These are phyloP conservation scores for Telopea speciosissima DNA, from an alignment of 177 flowering plant genomes.

Conservation along the genomic window DNA sequence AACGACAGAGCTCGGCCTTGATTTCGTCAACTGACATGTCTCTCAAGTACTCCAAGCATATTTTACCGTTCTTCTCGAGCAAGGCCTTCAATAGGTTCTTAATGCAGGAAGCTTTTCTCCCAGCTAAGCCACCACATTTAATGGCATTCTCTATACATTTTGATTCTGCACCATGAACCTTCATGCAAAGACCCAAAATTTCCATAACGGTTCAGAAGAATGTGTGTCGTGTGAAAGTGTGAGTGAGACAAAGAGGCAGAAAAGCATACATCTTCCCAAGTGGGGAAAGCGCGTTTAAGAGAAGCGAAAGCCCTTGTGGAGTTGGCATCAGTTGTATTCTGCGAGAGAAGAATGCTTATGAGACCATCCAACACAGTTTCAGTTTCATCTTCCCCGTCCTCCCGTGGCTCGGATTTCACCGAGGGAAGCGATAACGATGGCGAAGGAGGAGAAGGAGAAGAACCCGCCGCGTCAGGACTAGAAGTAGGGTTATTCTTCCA, in stretches of 20 bases:
- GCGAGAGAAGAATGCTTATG: slow-evolving; percentile 62
- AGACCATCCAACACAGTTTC: slow-evolving; percentile 86
- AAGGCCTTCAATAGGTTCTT: slow-evolving; percentile 56
- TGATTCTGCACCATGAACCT: slow-evolving; percentile 82
- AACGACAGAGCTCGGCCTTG: slow-evolving; percentile 72
- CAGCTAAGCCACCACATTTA: slow-evolving; percentile 90
- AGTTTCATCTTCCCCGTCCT: slow-evolving; percentile 11
- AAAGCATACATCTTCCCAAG: slow-evolving; percentile 68
- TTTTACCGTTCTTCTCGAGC: slow-evolving; percentile 59
- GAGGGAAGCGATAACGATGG: not conserved
- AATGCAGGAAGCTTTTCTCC: slow-evolving; percentile 72
- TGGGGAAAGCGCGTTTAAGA: slow-evolving; percentile 65
- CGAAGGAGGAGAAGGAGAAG: not conserved
- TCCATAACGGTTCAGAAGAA: too few species aligned
- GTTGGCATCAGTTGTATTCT: slow-evolving; percentile 82
- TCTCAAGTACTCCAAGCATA: slow-evolving; percentile 79
- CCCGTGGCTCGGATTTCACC: slow-evolving; percentile 15
- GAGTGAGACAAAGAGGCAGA: not conserved
- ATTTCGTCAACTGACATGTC: slow-evolving; percentile 61
- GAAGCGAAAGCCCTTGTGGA: slow-evolving; percentile 70
- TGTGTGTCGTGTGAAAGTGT: not conserved
- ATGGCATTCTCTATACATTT: slow-evolving; percentile 66
- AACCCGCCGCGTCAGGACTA: not conserved
- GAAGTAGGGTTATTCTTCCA: too few species aligned
- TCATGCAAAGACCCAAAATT: slow-evolving; percentile 9